phyloP scores from a whole-genome alignment of 768 basidiomycete species.

The Lanmaoa rubissima region DNA sequence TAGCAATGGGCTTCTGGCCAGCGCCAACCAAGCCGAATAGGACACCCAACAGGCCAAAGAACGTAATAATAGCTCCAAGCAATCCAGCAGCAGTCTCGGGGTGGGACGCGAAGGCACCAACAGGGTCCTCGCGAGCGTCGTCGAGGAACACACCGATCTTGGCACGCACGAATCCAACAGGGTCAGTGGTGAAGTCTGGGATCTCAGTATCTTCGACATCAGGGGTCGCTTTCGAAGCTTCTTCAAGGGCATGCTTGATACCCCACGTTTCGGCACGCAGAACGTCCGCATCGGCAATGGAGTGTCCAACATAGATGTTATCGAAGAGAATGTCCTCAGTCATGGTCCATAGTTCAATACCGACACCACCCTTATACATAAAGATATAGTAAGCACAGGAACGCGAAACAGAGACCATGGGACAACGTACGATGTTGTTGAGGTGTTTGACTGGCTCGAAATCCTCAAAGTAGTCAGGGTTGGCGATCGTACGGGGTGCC shows the following conservation, averaged over 20 bases:
- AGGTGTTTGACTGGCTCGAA: slow-evolving; percentile 75
- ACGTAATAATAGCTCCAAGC: slow-evolving; percentile 66
- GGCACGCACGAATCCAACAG: slow-evolving; percentile 74
- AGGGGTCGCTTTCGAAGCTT: slow-evolving; percentile 42
- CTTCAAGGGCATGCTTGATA: slow-evolving; percentile 84
- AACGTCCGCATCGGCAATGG: slow-evolving; percentile 76
- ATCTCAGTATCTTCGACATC: slow-evolving; percentile 46
- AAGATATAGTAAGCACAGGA: slow-evolving; percentile 1
- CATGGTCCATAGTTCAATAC: slow-evolving; percentile 99
- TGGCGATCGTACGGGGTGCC: slow-evolving; percentile 87
- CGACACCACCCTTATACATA: slow-evolving; percentile 82
- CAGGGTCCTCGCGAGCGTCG: slow-evolving; percentile 68
- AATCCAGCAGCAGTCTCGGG: slow-evolving; percentile 86
- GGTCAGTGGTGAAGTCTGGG: slow-evolving; percentile 65
- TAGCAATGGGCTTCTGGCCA: slow-evolving; percentile 65
- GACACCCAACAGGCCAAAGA: slow-evolving; percentile 82
- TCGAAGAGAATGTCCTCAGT: slow-evolving; percentile 92
- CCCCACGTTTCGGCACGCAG: slow-evolving; percentile 88
- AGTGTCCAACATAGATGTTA: slow-evolving; percentile 94
- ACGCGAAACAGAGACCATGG: too few species aligned
- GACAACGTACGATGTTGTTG: slow-evolving; percentile 69
- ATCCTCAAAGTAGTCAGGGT: slow-evolving; percentile 93
- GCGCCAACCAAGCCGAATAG: slow-evolving; percentile 78
- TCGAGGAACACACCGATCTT: slow-evolving; percentile 82
- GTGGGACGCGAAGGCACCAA: slow-evolving; percentile 80